Base-by-base conservation (phyloP, 192 early-diverging fungal species). In the Coemansia sp. region DNA sequence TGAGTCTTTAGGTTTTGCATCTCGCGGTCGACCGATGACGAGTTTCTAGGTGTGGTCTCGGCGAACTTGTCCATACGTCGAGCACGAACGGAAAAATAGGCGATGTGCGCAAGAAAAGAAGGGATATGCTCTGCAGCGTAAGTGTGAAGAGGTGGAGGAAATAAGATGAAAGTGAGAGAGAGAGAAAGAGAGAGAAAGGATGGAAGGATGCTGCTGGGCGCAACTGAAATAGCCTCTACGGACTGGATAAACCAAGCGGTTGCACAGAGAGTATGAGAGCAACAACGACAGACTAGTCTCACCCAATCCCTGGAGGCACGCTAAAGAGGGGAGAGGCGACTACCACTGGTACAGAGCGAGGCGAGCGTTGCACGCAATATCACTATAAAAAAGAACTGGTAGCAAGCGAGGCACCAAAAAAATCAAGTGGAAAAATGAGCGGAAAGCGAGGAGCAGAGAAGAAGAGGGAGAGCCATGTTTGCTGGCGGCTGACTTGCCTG, bases 11-110 rank as follows among this genome's bases (percentile, higher is more conserved):
- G 60, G 24, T 31, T 60, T 35, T 67, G 71, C 58, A 59, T 57
- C 10, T 74, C 72, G 40, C 46, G 56, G 24, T 68, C 68, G 15
- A 43, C 68, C 19, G 71, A 61, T 20, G 32, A 24, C 37, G 78
- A 74, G 72, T 74, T 80, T 45, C 78, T 70, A 1, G 72, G 78
- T 14, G 78, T 75, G 11, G 70, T 43, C 10, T 75, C 69, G 37
- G 15, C 47, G 14, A 53, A 35, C 41, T 69, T 69, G 58, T 22
- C 47, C 67, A 73, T 60, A 59, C 20, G 37, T 20, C 12, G 43
- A 41, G 27, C 22, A 31, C 27, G 10, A 15, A 14, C 3, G 41
- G 10, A 42, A 31, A 43, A 51, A n/a, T 1, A 43, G 15, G 29
- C 29, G 17, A 3, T 17, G 27, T 35, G 4, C 7, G 27, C 17